Percentiles rank a stretch among this genome's conserved stretches.
These are phyloP conservation scores for Ustilago tritici DNA, from an alignment of 1,284 basidiomycete genomes.

Conservation along the genomic window DNA sequence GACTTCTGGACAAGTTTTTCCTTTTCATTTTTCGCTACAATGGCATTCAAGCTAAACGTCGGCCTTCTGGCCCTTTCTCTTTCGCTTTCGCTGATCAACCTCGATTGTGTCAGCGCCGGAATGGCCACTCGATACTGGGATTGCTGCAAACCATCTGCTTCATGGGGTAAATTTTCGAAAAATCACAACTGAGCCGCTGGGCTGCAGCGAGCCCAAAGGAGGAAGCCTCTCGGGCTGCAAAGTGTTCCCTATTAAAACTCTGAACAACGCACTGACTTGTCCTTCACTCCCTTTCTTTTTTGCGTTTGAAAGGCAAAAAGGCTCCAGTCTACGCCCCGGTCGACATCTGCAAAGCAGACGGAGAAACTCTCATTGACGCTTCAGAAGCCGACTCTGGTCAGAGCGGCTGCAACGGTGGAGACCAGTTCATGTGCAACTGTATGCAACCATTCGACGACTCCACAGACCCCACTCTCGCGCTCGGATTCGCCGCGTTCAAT, in stretches of 20 bases:
- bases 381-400: conserved; percentile 20
- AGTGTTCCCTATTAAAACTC: no score
- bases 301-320: conserved; percentile 4
- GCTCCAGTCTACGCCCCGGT: conserved; percentile 28
- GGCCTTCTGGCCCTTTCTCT: conserved; percentile 32
- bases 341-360: conserved; percentile 40
- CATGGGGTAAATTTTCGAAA: neutral
- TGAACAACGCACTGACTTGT: neutral
- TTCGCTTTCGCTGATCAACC: conserved; percentile 28
- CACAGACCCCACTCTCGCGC: conserved; percentile 11
- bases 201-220: no score
- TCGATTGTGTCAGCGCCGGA: conserved; percentile 33
- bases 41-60: conserved; percentile 38
- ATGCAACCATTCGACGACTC: conserved; percentile 43
- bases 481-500: conserved; percentile 40
- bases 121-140: conserved; percentile 45
- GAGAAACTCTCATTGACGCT: conserved; percentile 30
- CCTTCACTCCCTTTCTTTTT: neutral
- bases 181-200: neutral
- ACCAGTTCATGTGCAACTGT: conserved; percentile 41
- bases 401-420: conserved; percentile 41
- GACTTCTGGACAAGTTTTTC: neutral
- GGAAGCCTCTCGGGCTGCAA: no score
- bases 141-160: conserved; percentile 26
- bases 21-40: neutral